Evolutionary conservation across 768 basidiomycete genomes (phyloP), one percentile per base, ranked within the genome.

Genomic region (Gloeopeniophorella convolvens): DNA sequence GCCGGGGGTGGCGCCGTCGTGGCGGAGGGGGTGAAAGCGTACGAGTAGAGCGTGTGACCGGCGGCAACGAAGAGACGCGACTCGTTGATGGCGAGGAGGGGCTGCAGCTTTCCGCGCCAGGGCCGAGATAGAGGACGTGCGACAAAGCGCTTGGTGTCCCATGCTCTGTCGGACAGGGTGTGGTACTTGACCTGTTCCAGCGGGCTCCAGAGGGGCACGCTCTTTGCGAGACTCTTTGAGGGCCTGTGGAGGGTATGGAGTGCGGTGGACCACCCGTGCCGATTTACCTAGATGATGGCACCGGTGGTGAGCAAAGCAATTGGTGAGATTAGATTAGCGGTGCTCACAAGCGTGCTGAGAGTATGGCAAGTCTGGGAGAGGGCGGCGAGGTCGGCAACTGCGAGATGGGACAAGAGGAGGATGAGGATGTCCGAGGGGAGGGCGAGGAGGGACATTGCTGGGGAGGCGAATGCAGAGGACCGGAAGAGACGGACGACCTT

Each of bases 1-100:
- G 16, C 69, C 63, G 4, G 83, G 80, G 3, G 70, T 62, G 3
- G 59, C 60, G 23, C 60, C 61, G 23, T 59, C 64, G 13, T 31
- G 2, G 13, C 45, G 16, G 54, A 51, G 1, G 45, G 15, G 1
- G 47, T 46, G 39, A 65, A 65, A 15, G 20, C 42, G 45, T 65
- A 65, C 6, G 53, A 56, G 32, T 57, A 60, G 10, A 65, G 10
- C 2, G 42, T 58, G 37, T 56, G 50, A 2, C 64, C 64, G 8
- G 58, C 62, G 3, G 59, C 64, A 13, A 65, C 64, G 35, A 65
- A 56, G n/a, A 65, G 40, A 1, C 62, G 51, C 12, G 58, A 59
- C 12, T 44, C 37, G 28, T 55, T 56, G 18, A 53, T 45, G 7
- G 64, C 60, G 20, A 65, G 45, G 1, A 61, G 41, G 15, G 64